Base-by-base conservation (phyloP, 2,329 filamentous ascomycete genomes). In the Lecanicillium sp. region DNA sequence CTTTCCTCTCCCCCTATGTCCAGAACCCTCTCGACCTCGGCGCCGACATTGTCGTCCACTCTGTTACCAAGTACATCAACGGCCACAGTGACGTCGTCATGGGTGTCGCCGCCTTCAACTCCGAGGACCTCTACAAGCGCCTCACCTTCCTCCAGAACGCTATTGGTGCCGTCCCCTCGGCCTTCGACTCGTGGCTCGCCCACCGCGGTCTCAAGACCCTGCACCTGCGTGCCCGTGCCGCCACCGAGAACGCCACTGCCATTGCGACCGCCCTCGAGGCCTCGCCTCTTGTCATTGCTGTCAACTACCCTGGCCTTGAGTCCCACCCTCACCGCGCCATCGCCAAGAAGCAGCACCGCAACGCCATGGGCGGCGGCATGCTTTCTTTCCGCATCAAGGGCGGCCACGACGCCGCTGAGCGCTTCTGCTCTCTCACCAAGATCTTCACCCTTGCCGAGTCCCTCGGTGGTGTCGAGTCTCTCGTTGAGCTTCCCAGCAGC, bases 31-130 rank as follows among this genome's bases (percentile, higher is more conserved):
- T 98, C 48, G 85, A 94, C 63, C 88, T 91, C 64, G 93, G 93
- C 58, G 93, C 93, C 57, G 93, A 98, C 67, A 90, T 97, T 55
- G 91, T 97, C 56, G 86, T 97, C 36, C 91, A 97, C 77, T 90
- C 84, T 48, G 93, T 98, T 48, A 98, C 93, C 37, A 98, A 98
- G 73, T 98, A 97, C 72, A 97, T 98, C 73, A 97, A 97, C 67
- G 93, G 93, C 43, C 93, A 98, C 73, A 79, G 83, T 64, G 93
- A 98, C 66, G 93, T 98, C 8, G 84, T 97, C 60, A 98, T 98
- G 93, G 93, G 93, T 56, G 86, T 93, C 24, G 91, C 90, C 39
- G 93, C 93, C 43, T 94, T 95, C 79, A 97, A 96, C 77, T 87
- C 85, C 73, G 82, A 89, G 49, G 78, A 81, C 15, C 76, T 98